Percentiles rank a stretch among this genome's conserved stretches.
Conservation (phyloP, 139 green algal species). For the Haematococcus sp. region DNA sequence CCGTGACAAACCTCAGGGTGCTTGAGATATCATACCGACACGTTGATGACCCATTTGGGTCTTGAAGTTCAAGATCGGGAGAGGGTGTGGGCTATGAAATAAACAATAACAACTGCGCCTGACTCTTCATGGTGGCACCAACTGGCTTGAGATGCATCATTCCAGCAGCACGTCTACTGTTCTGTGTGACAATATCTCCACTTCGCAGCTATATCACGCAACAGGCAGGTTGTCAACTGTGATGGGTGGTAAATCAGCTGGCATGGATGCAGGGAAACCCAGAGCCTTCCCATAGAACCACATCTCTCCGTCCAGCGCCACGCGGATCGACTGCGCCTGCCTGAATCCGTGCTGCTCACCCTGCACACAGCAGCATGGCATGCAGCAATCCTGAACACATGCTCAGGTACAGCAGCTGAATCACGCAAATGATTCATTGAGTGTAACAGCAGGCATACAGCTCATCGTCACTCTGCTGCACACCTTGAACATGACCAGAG, state of each 20-base stretch:
- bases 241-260: conserved; percentile 47
- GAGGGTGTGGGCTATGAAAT: too few relatives aligned
- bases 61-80: too few relatives aligned
- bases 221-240: conserved; percentile 61
- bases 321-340: conserved; percentile 47
- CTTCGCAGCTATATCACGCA: too few relatives aligned
- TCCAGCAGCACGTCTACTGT: too few relatives aligned
- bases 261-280: conserved; percentile 53
- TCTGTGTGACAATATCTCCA: too few relatives aligned
- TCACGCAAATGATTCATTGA: too few relatives aligned
- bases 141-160: too few relatives aligned
- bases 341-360: conserved; percentile 86
- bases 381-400: background rate
- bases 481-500: conserved; percentile 73
- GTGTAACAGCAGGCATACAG: background rate
- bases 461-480: background rate
- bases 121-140: too few relatives aligned
- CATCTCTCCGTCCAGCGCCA: conserved; percentile 70
- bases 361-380: conserved; percentile 11
- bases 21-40: too few relatives aligned
- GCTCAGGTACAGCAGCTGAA: background rate
- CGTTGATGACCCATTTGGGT: too few relatives aligned
- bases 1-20: too few relatives aligned
- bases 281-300: conserved; percentile 73
- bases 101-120: too few relatives aligned